Evolutionary conservation across 179 eudicot genomes (phyloP), one percentile per base, ranked within the genome.

Genomic region (Pouteria campechiana): DNA sequence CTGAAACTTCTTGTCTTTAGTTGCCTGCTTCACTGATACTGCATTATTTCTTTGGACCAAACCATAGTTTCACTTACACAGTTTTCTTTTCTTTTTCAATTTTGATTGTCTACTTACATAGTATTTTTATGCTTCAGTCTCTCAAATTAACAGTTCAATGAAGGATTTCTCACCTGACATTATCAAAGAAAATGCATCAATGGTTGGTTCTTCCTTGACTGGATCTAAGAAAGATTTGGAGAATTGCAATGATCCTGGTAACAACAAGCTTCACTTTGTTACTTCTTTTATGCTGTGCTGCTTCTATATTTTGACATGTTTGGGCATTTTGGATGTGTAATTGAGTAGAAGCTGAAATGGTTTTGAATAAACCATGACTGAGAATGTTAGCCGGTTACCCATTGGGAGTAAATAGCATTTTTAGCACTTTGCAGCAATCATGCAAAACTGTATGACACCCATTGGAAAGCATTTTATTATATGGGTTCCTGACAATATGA

Each of bases 171-270:
- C 81, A 34, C 42, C 76, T 49, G 81, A 75, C 47, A 70, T 76
- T 51, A 61, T 59, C 24, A 78, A 67, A 60, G 86, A 78, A 54
- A 52, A 54, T 55, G 68, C 53, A 15, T 72, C 94, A 14, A 56
- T 66, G 27, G 71, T 71, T 54, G 79, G 73, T 70, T 83, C 81
- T 34, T 76, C 82, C 16, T 36, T 62, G 45, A 65, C 77, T 32
- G 79, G 74, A 32, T 57, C 42, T 67, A 76, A 73, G 62, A 71
- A 44, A 37, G 81, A 71, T 25, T 48, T 20, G 18, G 69, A 53
- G 39, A 65, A 57, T 60, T 25, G 63, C 64, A 71, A 61, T 28
- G 83, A 57, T 43, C 74, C 68, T 63, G 94, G 94, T 83, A 71
- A n/a, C n/a, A 38, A 24, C 12, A 9, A 25, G 31, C 3, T 44